Evolutionary conservation across 2,329 filamentous ascomycete species (phyloP), one percentile per base, ranked within the genome.

Genomic region (Ceratocystis smalleyi): DNA sequence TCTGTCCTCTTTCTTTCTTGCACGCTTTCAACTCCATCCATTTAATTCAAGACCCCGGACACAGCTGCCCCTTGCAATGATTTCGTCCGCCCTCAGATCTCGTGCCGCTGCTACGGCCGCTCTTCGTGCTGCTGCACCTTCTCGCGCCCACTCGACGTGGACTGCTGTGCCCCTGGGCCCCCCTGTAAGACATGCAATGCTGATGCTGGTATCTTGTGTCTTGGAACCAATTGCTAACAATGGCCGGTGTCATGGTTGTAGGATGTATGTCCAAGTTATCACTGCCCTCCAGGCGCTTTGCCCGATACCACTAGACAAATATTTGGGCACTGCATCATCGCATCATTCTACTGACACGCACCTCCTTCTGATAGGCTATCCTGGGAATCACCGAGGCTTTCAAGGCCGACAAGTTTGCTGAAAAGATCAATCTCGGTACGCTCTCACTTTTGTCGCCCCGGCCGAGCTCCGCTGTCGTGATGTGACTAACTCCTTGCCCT

Each of bases 391-490:
- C 94, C 68, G 94, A 99, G 80, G 94, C 94, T 67, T 99, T 94
- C 88, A 99, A 97, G 83, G 91, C 91, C 77, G 94, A 99, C 76
- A 83, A 81, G 72, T 92, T 95, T 77, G 79, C 84, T 68, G 85
- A 96, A 80, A 99, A 97, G 85, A 97, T 99, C 82, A 97, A 97
- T 81, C 81, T 99, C 68, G 94, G 88, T 88, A 78, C 72, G 81
- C 71, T 65, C 35, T 55, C 64, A 51, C 54, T 64, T 22, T 19
- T 30, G 15, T 12, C 49, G 47, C 68, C 57, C 12, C 51, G 59
- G 35, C 61, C 7, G 55, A 32, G 43, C 47, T 30, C 49, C 54
- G 3, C 6, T 5, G 6, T 63, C 66, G 47, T 64, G 43, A 61
- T 68, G 64, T 60, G 64, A 59, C 66, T 65, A 65, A 47, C 59